Evolutionary conservation across 1,139 yeast species (phyloP), one percentile per base, ranked within the genome.

Genomic region (Saccharomyces pastorianus): DNA sequence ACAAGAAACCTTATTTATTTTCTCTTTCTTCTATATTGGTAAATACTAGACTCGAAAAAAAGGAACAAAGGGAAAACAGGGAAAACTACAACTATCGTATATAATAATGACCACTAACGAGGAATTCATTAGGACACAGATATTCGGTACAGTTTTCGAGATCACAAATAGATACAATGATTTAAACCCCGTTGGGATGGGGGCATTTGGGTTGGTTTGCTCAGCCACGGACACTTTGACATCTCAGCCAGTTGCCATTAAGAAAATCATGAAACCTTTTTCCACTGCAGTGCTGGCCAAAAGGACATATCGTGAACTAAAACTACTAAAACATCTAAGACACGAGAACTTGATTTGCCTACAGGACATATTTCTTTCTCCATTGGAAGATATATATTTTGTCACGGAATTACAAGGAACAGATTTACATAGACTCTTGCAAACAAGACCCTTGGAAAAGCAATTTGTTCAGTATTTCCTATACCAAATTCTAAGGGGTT

Each of bases 111-210:
- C 67, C 8, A 60, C 66, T 3, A 63, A 63, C 48, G 71, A 66
- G 53, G 71, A 71, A 52, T 71, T 71, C 56, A 64, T 68, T 28
- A 73, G 81, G 65, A 78, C 81, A 9, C 81, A 78, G 61, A 78
- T 78, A 56, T 78, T 78, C 66, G 96, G 96, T 53, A 89, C 96
- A 2, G 90, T 88, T 50, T 90, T 93, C 70, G 99, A 93, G 72
- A 90, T 93, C 63, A 93, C 99, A 52, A 85, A 82, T 65, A 75
- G 96, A 61, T 93, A 93, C 73, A 82, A 90, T 23, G 96, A 93
- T 68, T 78, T 93, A 59, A 93, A 90, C 66, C 99, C 99, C 3
- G 97, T 93, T 52, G 99, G 99, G 1, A 93, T 93, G 99, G 99
- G 99, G 41, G 99, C 99, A 9, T 93, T 93, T 69, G 99, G 99